phyloP scores from a whole-genome alignment of 257 asterid species.

The Euphrasia confusa region DNA sequence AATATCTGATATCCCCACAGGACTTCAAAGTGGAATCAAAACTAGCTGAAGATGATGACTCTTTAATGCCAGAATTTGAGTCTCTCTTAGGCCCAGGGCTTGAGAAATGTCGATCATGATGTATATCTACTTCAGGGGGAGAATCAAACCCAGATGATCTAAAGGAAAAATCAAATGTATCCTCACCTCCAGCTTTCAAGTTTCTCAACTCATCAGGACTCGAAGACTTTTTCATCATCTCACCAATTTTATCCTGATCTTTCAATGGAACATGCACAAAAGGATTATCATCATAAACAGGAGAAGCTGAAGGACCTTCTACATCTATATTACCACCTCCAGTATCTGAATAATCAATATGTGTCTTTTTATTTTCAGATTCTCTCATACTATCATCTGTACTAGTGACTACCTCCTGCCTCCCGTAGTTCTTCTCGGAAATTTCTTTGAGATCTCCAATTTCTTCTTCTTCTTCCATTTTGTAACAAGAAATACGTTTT shows the following conservation, averaged over 20 bases:
- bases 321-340: slow-evolving; percentile 34
- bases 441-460: slow-evolving; percentile 31
- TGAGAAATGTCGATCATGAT: slow-evolving; percentile 41
- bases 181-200: slow-evolving; percentile 55
- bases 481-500: slow-evolving; percentile 10
- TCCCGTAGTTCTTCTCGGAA: slow-evolving; percentile 32
- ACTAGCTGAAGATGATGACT: slow-evolving; percentile 51
- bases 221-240: slow-evolving; percentile 30
- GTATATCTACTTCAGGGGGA: slow-evolving; percentile 38
- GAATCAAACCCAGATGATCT: slow-evolving; percentile 48
- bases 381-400: slow-evolving; percentile 30
- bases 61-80: slow-evolving; percentile 34
- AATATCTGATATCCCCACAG: slow-evolving; percentile 45
- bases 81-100: slow-evolving; percentile 51
- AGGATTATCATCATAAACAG: slow-evolving; percentile 42
- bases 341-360: slow-evolving; percentile 28
- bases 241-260: slow-evolving; percentile 51
- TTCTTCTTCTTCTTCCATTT: slow-evolving; percentile 71
- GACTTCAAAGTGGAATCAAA: slow-evolving; percentile 55
- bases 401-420: slow-evolving; percentile 29
- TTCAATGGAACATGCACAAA: slow-evolving; percentile 73
- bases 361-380: slow-evolving; percentile 25
- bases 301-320: slow-evolving; percentile 37
- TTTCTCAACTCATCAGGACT: slow-evolving; percentile 45
- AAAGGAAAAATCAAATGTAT: slow-evolving; percentile 48